Percentiles rank a stretch among this genome's conserved stretches.
Evolutionary conservation across 2,329 filamentous ascomycete species (phyloP).

Genomic region (Coniochaeta sp.): DNA sequence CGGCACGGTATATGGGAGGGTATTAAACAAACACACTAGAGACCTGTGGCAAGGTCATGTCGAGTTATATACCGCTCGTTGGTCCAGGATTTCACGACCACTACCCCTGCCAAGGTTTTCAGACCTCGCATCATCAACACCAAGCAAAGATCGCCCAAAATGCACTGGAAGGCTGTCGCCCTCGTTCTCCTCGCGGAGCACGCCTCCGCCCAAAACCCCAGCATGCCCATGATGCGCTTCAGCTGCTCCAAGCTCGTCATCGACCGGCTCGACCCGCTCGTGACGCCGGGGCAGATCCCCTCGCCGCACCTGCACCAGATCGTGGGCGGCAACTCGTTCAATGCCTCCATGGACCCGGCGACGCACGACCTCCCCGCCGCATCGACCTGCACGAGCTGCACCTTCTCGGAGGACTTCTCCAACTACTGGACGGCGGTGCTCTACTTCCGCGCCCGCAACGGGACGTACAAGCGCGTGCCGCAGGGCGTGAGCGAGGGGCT

Average conservation of each 20-base stretch:
- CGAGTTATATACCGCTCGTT: background rate
- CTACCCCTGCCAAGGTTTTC: conserved; percentile 3
- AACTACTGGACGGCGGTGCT: conserved; percentile 4
- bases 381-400: conserved; percentile 3
- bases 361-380: background rate
- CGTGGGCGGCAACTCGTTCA: conserved; percentile 6
- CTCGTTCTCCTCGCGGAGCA: conserved; percentile 10
- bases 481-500: conserved; percentile 21
- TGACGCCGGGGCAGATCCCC: conserved; percentile 1
- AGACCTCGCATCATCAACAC: background rate
- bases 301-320: conserved; percentile 6
- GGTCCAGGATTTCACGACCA: background rate
- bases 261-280: conserved; percentile 8
- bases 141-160: conserved; percentile 1
- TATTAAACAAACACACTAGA: background rate
- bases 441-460: conserved; percentile 4
- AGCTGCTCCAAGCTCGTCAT: conserved; percentile 6
- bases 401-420: conserved; percentile 4
- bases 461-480: conserved; percentile 14
- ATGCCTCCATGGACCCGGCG: conserved; percentile 2
- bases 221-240: conserved; percentile 7
- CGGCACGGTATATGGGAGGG: background rate
- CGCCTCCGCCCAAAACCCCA: conserved; percentile 12
- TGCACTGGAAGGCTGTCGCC: conserved; percentile 15
- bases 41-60: background rate